Conservation (phyloP, 352 stramenopile species). For the Phytophthora crassamura region DNA sequence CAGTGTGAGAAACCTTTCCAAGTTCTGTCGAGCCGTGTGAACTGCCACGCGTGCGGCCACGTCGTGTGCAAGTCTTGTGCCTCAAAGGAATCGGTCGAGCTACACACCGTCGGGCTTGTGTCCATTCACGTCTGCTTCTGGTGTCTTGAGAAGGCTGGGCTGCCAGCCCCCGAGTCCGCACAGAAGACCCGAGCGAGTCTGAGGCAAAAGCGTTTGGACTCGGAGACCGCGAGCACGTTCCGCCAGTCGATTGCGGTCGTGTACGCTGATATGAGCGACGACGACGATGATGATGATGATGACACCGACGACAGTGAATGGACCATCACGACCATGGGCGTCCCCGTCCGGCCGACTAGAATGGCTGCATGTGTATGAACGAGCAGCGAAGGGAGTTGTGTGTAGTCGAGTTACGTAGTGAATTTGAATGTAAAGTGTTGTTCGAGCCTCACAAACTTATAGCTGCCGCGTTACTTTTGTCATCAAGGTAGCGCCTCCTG, state of each 20-base stretch:
- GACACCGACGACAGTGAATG: conserved; percentile 31
- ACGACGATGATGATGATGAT: conserved; percentile 16
- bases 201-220: conserved; percentile 21
- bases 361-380: conserved; percentile 19
- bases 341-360: conserved; percentile 19
- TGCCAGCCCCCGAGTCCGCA: conserved; percentile 18
- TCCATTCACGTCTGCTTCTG: conserved; percentile 39
- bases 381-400: conserved; percentile 25
- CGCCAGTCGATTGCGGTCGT: conserved; percentile 28
- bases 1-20: conserved; percentile 44
- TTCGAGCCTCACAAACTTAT: no score
- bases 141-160: conserved; percentile 38
- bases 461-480: no score
- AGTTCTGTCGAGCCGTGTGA: conserved; percentile 46
- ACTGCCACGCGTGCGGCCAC: conserved; percentile 46
- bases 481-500: no score
- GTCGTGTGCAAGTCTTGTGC: conserved; percentile 40
- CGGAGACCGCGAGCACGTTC: conserved; percentile 25
- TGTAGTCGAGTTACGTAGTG: neutral
- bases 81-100: conserved; percentile 43
- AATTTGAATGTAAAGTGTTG: no score
- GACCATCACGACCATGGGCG: conserved; percentile 37
- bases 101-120: conserved; percentile 37
- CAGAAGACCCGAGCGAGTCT: conserved; percentile 14
- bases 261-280: conserved; percentile 19